These are phyloP conservation scores for Rubus idaeus DNA, from an alignment of 306 rosid genomes.

Conservation along the genomic window DNA sequence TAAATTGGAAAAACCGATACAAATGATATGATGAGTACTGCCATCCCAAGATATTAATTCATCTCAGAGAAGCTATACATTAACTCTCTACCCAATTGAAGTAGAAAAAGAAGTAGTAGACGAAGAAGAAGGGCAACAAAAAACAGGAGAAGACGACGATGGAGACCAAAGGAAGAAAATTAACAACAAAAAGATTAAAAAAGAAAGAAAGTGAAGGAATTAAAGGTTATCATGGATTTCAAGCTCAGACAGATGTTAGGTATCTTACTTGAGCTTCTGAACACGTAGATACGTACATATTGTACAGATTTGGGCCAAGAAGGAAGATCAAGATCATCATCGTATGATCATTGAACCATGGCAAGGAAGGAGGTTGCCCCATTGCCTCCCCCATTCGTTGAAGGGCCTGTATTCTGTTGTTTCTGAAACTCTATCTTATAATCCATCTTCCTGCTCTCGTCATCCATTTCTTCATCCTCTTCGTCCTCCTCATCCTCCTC, in stretches of 20 bases:
- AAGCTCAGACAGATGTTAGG: constrained; percentile 4
- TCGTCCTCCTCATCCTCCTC: constrained; percentile 31
- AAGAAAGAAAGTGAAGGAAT: background rate
- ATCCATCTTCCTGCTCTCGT: constrained; percentile 22
- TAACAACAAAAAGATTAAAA: background rate
- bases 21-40: constrained; percentile 10
- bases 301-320: constrained; percentile 23
- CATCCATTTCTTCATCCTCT: constrained; percentile 18
- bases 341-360: constrained; percentile 33
- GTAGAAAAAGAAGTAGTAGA: constrained; percentile 6
- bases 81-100: constrained; percentile 5
- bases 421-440: constrained; percentile 45
- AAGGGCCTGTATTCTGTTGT: constrained; percentile 28
- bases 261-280: constrained; percentile 20
- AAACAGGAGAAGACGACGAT: constrained; percentile 10
- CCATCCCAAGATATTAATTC: constrained; percentile 11
- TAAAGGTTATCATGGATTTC: constrained; percentile 11
- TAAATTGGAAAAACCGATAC: constrained; percentile 25
- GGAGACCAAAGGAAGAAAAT: background rate
- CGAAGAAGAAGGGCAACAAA: constrained; percentile 1
- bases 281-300: constrained; percentile 25
- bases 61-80: constrained; percentile 24
- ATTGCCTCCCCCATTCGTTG: constrained; percentile 34
- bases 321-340: constrained; percentile 2
- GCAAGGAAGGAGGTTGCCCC: constrained; percentile 41